Conservation (phyloP, 2,329 filamentous ascomycete genomes). For the Diaporthe eres region DNA sequence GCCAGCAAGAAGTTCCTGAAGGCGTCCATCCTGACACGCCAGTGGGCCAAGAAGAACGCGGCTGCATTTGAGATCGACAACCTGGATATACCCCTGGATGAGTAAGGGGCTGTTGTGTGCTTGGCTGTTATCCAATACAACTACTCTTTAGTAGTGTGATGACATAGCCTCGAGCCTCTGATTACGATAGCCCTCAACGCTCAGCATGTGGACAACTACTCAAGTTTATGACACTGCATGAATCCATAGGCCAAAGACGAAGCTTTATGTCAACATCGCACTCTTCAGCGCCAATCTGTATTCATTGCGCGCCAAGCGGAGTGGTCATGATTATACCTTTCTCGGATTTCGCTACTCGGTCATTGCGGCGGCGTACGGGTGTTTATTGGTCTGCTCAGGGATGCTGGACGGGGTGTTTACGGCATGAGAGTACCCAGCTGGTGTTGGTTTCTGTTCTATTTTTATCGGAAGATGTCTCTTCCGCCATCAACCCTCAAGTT, state of each 20-base stretch:
- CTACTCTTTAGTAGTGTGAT: slow-evolving; percentile 1
- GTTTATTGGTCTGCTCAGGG: slow-evolving; percentile 39
- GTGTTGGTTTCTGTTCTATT: slow-evolving; percentile 35
- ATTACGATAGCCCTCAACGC: slow-evolving; percentile 30
- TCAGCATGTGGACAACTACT: slow-evolving; percentile 33
- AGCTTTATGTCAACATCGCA: slow-evolving; percentile 39
- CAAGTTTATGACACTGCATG: slow-evolving; percentile 40
- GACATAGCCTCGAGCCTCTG: slow-evolving; percentile 31
- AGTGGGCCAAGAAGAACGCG: slow-evolving; percentile 91
- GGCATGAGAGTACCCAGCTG: slow-evolving; percentile 29
- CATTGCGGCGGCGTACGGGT: slow-evolving; percentile 43
- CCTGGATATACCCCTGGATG: slow-evolving; percentile 59
- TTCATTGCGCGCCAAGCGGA: slow-evolving; percentile 36
- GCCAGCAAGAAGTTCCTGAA: slow-evolving; percentile 99
- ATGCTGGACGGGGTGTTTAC: slow-evolving; percentile 34
- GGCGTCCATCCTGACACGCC: slow-evolving; percentile 90
- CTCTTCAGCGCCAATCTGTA: slow-evolving; percentile 35
- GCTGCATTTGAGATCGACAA: slow-evolving; percentile 68
- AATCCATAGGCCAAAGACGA: slow-evolving; percentile 39
- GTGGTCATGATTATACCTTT: slow-evolving; percentile 35
- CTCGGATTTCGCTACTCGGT: slow-evolving; percentile 42
- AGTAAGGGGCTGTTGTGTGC: slow-evolving; percentile 59
- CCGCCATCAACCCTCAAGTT: slow-evolving; percentile 30
- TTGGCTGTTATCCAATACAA: slow-evolving; percentile 25
- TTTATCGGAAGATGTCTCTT: slow-evolving; percentile 28